Evolutionary conservation across 352 stramenopile genomes (phyloP).

Genomic region (Halophytophthora polymorphica): DNA sequence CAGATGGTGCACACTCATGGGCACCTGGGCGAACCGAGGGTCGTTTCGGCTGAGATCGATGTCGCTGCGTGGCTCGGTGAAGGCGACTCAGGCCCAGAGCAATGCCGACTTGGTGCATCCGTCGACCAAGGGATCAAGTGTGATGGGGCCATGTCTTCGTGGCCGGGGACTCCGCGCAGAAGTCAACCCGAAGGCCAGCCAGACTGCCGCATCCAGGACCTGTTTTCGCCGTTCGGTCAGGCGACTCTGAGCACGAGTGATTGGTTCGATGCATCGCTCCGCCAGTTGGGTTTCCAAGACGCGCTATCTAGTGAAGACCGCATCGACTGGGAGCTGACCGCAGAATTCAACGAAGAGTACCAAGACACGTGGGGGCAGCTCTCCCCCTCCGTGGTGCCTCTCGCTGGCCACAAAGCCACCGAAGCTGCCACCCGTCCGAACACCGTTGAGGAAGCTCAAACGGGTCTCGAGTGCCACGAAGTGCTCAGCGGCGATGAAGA

Average conservation of each 20-base stretch:
- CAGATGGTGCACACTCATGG: not conserved
- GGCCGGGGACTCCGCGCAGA: not conserved
- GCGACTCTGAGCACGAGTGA: slow-evolving; percentile 15
- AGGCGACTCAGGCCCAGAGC: too few species aligned
- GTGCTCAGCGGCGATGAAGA: slow-evolving; percentile 3
- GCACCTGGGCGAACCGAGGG: too few species aligned
- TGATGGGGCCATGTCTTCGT: not conserved
- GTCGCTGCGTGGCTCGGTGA: not conserved
- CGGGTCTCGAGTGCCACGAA: slow-evolving; percentile 15
- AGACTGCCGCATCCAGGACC: slow-evolving; percentile 16
- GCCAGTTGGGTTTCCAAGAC: slow-evolving; percentile 36
- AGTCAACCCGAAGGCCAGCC: slow-evolving; percentile 4
- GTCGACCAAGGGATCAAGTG: not conserved
- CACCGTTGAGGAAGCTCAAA: slow-evolving; percentile 6
- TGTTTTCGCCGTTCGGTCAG: slow-evolving; percentile 30
- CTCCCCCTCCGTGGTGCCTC: not conserved
- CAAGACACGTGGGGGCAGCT: slow-evolving; percentile 18
- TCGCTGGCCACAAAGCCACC: not conserved
- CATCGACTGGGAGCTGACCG: slow-evolving; percentile 48
- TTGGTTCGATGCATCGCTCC: slow-evolving; percentile 52
- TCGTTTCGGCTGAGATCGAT: not conserved
- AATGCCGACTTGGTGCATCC: too few species aligned
- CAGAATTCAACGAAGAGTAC: slow-evolving; percentile 21
- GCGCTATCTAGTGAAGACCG: slow-evolving; percentile 32
- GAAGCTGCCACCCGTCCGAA: not conserved